phyloP scores from a whole-genome alignment of 2,329 filamentous ascomycete species.

The Knoxdaviesia capensis region DNA sequence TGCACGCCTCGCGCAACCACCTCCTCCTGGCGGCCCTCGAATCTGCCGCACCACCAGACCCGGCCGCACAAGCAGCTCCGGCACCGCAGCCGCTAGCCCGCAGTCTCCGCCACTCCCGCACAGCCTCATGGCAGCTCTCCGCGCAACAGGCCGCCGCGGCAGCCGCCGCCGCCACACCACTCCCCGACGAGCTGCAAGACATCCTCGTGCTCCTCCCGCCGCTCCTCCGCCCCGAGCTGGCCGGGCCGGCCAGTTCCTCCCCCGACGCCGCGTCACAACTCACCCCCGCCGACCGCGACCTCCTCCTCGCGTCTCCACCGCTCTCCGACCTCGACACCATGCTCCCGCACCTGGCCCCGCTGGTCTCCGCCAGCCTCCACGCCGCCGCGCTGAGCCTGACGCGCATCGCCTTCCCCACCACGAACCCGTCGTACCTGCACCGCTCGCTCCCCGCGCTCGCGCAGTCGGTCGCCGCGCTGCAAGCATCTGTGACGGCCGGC shows the following conservation, averaged over 20 bases:
- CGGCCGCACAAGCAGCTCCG: constrained; percentile 1
- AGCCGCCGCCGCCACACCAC: constrained; percentile 13
- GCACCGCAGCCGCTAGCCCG: constrained; percentile 3
- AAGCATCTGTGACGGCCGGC: constrained; percentile 11
- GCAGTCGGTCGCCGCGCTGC: constrained; percentile 16
- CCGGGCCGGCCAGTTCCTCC: constrained; percentile 15
- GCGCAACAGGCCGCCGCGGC: constrained; percentile 5
- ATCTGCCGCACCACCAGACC: constrained; percentile 16
- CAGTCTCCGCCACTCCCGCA: constrained; percentile 8
- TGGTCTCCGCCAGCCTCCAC: constrained; percentile 29
- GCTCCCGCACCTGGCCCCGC: constrained; percentile 23
- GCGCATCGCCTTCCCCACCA: constrained; percentile 22
- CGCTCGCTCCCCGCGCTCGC: constrained; percentile 31
- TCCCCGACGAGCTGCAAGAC: constrained; percentile 14
- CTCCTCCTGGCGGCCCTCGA: constrained; percentile 30
- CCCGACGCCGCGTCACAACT: constrained; percentile 12
- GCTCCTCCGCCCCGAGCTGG: constrained; percentile 13
- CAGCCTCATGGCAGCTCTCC: constrained; percentile 5
- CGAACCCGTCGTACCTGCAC: constrained; percentile 36
- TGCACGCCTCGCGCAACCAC: constrained; percentile 25
- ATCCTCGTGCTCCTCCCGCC: constrained; percentile 32
- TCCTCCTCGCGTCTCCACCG: constrained; percentile 29
- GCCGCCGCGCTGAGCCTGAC: constrained; percentile 25
- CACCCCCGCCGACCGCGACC: background rate
- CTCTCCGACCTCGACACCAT: constrained; percentile 25